These are phyloP conservation scores for Candida succiphila DNA, from an alignment of 805 yeast genomes.

Conservation along the genomic window DNA sequence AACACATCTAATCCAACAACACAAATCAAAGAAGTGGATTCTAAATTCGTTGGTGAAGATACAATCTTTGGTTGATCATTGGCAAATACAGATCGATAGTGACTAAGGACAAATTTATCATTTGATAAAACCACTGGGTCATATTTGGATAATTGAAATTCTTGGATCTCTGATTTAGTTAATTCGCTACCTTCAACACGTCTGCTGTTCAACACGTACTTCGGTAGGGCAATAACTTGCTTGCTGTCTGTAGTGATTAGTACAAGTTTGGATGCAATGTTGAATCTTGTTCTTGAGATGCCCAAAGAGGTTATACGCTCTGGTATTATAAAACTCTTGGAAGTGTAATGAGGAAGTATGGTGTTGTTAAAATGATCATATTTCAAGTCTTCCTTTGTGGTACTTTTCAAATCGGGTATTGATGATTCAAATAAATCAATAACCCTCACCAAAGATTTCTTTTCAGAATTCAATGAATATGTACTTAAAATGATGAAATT, in stretches of 20 bases:
- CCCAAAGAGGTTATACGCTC: constrained; percentile 40
- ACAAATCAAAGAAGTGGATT: constrained; percentile 72
- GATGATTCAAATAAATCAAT: constrained; percentile 72
- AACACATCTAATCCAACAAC: constrained; percentile 61
- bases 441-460: constrained; percentile 51
- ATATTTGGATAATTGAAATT: constrained; percentile 53
- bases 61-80: constrained; percentile 20
- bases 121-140: constrained; percentile 48
- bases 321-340: constrained; percentile 56
- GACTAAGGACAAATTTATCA: constrained; percentile 40
- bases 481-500: constrained; percentile 73
- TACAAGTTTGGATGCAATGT: constrained; percentile 60
- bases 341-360: constrained; percentile 35
- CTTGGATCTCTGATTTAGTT: constrained; percentile 41
- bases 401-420: constrained; percentile 33
- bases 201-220: constrained; percentile 55
- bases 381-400: background rate
- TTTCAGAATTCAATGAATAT: constrained; percentile 35
- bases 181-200: constrained; percentile 48
- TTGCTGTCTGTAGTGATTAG: constrained; percentile 50
- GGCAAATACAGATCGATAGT: constrained; percentile 31
- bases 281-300: constrained; percentile 49
- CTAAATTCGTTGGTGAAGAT: constrained; percentile 57
- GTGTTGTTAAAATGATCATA: constrained; percentile 12
- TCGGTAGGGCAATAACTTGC: constrained; percentile 62